phyloP scores from a whole-genome alignment of 1,139 yeast species.

The Trichomonascaceae sp. region DNA sequence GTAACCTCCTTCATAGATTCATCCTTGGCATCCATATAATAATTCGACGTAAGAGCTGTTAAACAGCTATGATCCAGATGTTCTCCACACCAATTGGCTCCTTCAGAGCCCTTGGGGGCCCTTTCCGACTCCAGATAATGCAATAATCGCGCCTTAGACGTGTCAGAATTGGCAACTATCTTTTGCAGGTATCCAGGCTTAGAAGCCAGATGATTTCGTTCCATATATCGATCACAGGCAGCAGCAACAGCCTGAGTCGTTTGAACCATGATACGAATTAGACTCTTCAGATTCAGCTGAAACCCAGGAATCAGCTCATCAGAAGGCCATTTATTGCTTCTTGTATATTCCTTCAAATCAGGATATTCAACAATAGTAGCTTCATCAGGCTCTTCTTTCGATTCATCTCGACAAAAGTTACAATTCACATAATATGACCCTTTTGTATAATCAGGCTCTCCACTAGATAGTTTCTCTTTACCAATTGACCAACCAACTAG shows the following conservation, averaged over 20 bases:
- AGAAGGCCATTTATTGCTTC: slow-evolving; percentile 53
- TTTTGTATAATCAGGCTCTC: slow-evolving; percentile 45
- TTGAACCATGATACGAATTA: slow-evolving; percentile 44
- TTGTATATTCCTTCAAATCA: slow-evolving; percentile 42
- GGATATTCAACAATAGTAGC: slow-evolving; percentile 25
- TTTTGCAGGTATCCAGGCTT: slow-evolving; percentile 35
- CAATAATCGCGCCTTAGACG: slow-evolving; percentile 54
- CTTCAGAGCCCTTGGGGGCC: slow-evolving; percentile 6
- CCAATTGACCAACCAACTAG: slow-evolving; percentile 66
- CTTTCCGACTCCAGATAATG: slow-evolving; percentile 42
- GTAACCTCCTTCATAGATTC: slow-evolving; percentile 4
- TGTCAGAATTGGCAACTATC: slow-evolving; percentile 45
- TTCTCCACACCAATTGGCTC: slow-evolving; percentile 55
- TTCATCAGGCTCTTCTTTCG: slow-evolving; percentile 38
- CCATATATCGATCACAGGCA: slow-evolving; percentile 46
- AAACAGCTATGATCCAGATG: slow-evolving; percentile 60
- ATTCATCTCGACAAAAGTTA: slow-evolving; percentile 45
- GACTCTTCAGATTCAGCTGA: slow-evolving; percentile 24
- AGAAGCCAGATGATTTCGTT: slow-evolving; percentile 15
- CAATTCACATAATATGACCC: slow-evolving; percentile 61
- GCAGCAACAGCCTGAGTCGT: slow-evolving; percentile 48
- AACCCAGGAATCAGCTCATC: slow-evolving; percentile 24
- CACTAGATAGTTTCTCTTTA: slow-evolving; percentile 42
- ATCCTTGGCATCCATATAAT: slow-evolving; percentile 41
- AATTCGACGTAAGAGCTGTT: slow-evolving; percentile 56